A percentile compares a stretch with the other conserved stretches of the same genome.
These are phyloP conservation scores for Pouteria glomerata DNA, from an alignment of 148 eudicot species.

Conservation along the genomic window DNA sequence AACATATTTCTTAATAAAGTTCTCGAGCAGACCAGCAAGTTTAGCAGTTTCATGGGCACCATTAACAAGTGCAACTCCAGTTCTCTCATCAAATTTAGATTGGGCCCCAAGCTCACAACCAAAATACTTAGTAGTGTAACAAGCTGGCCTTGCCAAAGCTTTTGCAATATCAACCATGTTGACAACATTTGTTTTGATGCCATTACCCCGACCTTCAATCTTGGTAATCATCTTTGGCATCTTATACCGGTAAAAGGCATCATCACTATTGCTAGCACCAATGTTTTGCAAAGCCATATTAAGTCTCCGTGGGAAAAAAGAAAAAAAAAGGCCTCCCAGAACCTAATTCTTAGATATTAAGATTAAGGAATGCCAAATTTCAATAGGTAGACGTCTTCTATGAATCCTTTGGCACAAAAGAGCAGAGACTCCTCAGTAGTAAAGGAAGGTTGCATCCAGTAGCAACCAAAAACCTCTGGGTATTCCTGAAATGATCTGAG, in stretches of 20 bases:
- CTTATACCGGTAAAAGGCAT: slow-evolving; percentile 95
- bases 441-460: slow-evolving; percentile 38
- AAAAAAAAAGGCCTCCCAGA: neutral
- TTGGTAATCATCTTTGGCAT: slow-evolving; percentile 91
- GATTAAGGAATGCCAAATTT: slow-evolving; percentile 2
- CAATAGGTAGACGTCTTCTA: slow-evolving; percentile 13
- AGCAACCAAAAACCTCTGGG: slow-evolving; percentile 39
- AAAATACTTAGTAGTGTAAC: slow-evolving; percentile 78
- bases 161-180: slow-evolving; percentile 87
- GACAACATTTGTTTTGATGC: slow-evolving; percentile 82
- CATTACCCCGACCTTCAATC: slow-evolving; percentile 87
- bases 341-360: neutral
- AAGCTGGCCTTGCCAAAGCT: slow-evolving; percentile 79
- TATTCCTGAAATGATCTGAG: slow-evolving; percentile 30
- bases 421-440: slow-evolving; percentile 4
- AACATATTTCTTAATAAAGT: slow-evolving; percentile 77
- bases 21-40: slow-evolving; percentile 75
- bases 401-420: slow-evolving; percentile 21
- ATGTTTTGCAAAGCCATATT: slow-evolving; percentile 86
- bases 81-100: slow-evolving; percentile 79
- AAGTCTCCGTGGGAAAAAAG: too few species aligned
- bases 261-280: slow-evolving; percentile 77
- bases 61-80: slow-evolving; percentile 69
- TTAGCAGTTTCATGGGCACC: slow-evolving; percentile 80
- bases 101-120: slow-evolving; percentile 92